These are phyloP conservation scores for Aspergillus quadricinctus DNA, from an alignment of 2,329 filamentous ascomycete species.

Conservation along the genomic window DNA sequence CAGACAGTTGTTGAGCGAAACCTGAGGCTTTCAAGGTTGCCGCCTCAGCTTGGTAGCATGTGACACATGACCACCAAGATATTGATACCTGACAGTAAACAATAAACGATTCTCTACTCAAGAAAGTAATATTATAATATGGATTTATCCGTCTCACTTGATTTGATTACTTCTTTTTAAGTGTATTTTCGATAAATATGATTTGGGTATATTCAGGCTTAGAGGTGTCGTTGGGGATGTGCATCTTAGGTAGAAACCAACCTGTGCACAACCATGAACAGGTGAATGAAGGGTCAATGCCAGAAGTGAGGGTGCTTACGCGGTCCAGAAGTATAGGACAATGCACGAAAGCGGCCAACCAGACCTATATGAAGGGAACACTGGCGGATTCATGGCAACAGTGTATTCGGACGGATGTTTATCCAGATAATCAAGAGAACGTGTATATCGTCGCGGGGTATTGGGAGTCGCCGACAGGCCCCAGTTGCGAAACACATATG, in stretches of 20 bases:
- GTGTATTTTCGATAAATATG: background rate
- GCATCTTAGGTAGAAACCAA: background rate
- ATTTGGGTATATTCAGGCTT: background rate
- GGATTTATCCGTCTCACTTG: background rate
- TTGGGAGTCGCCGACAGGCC: background rate
- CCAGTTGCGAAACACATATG: slow-evolving; percentile 4
- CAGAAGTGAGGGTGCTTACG: background rate
- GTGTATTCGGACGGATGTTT: background rate
- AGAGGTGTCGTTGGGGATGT: background rate
- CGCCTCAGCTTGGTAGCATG: background rate
- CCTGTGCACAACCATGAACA: background rate
- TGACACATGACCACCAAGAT: background rate
- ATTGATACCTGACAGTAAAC: background rate
- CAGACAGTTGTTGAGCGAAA: background rate
- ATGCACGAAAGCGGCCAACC: background rate
- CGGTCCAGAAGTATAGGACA: background rate
- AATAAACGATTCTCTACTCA: background rate
- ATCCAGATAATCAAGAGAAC: background rate
- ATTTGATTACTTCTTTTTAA: background rate
- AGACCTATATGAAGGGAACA: background rate
- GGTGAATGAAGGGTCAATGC: background rate
- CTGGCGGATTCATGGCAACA: background rate
- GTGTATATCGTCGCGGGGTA: background rate
- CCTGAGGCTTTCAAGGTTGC: background rate
- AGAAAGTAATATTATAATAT: background rate